Base-by-base conservation (phyloP, 208 protist genomes). In the Trypanosomatidae sp. region DNA sequence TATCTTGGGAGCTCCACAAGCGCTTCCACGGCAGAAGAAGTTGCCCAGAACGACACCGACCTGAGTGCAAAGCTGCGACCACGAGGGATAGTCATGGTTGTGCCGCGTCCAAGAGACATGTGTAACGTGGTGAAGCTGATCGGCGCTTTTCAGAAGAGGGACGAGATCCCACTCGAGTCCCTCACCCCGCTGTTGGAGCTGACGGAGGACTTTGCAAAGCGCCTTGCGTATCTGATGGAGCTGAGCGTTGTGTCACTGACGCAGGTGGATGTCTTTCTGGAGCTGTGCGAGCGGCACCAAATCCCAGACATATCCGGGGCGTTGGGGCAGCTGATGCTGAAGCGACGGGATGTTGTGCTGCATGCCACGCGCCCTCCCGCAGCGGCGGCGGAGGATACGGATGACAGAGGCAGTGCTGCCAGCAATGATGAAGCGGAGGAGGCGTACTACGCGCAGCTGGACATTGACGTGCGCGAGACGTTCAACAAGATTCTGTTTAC, bases 381-480 rank as follows among this genome's bases (percentile, higher is more conserved):
- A 36, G 41, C 62, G 15, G 25, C 62, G 44, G 43, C 62, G 10
- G 53, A 39, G 55, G 3, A 22, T 62, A 36, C 0, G 7, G 58
- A 25, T 12, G 56, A 25, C 64, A 19, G 50, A 9, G 72, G 49
- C 30, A 22, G 28, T 5, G 53, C 12, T 3, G 25, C 41, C 8
- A 30, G 6, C 28, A 59, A 36, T 6, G 60, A 13, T 4, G 58
- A 39, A 33, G 79, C 59, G 41, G 88, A 88, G 64, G 80, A 86
- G 15, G 80, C 62, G 36, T 94, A 92, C 74, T 82, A 87, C 71
- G 56, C 66, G 52, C 56, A 62, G 9, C 68, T 92, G 10, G 90
- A 95, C 72, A 82, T 95, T 33, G 90, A 95, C 68, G 90, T 95
- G 67, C 87, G 88, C 46, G 88, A 92, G 33, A 85, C 70, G 6